These are phyloP conservation scores for Fusarium sp. DNA, from an alignment of 2,329 filamentous ascomycete genomes.

Conservation along the genomic window DNA sequence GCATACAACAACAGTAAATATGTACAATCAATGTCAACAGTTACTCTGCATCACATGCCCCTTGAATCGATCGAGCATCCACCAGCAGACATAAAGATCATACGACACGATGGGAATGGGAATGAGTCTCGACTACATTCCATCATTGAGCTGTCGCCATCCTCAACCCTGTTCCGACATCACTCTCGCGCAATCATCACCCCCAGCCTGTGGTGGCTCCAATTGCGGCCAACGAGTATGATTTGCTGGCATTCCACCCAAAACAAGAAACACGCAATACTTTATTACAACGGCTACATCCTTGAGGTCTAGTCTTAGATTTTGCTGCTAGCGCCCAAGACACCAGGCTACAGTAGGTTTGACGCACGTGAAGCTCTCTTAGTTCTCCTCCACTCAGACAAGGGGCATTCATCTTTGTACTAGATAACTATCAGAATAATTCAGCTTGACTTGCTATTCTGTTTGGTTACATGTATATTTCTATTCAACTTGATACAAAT, in stretches of 20 bases:
- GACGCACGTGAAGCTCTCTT: not conserved
- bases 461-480: too few relatives aligned
- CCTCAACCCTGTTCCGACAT: not conserved
- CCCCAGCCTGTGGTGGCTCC: conserved; percentile 5
- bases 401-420: too few relatives aligned
- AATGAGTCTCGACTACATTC: not conserved
- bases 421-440: too few relatives aligned
- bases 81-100: not conserved
- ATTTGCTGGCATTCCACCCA: conserved; percentile 26
- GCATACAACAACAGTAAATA: not conserved
- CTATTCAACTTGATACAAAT: too few relatives aligned
- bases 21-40: not conserved
- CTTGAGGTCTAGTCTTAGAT: not conserved
- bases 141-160: not conserved
- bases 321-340: not conserved
- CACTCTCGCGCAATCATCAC: conserved; percentile 8
- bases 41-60: conserved; percentile 3
- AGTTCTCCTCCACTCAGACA: too few relatives aligned
- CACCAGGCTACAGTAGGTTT: not conserved
- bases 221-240: conserved; percentile 34
- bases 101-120: not conserved
- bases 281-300: not conserved
- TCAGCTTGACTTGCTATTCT: too few relatives aligned
- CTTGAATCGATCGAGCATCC: not conserved
- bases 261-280: conserved; percentile 17